phyloP scores from a whole-genome alignment of 768 basidiomycete genomes.

The Chalciporus piperatus region DNA sequence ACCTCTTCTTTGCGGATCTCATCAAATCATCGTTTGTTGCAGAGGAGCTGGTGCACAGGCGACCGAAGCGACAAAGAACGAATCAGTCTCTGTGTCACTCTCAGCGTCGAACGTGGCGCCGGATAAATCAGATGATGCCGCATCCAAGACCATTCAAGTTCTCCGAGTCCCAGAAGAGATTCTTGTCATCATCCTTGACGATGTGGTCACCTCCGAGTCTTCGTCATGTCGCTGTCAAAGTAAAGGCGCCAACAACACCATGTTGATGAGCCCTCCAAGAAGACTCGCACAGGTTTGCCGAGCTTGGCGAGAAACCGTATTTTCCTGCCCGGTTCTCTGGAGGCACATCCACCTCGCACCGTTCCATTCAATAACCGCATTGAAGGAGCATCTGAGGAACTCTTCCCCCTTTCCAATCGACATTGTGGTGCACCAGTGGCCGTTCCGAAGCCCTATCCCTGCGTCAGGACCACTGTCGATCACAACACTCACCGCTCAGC shows the following conservation, averaged over 20 bases:
- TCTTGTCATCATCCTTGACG: slow-evolving; percentile 20
- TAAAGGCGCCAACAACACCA: background rate
- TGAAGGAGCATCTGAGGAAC: slow-evolving; percentile 16
- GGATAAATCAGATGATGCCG: background rate
- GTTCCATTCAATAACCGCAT: slow-evolving; percentile 1
- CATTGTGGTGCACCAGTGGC: slow-evolving; percentile 19
- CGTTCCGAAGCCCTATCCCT: slow-evolving; percentile 10
- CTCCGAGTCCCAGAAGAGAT: slow-evolving; percentile 19
- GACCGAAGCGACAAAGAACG: background rate
- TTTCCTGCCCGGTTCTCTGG: slow-evolving; percentile 20
- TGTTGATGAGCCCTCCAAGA: slow-evolving; percentile 8
- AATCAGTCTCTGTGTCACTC: background rate
- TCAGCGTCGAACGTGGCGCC: background rate
- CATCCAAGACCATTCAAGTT: slow-evolving; percentile 1
- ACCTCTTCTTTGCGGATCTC: too few relatives aligned
- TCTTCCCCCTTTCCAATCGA: slow-evolving; percentile 14
- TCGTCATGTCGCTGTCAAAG: background rate
- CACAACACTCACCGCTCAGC: slow-evolving; percentile 13
- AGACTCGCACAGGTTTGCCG: slow-evolving; percentile 16
- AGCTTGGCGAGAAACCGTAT: slow-evolving; percentile 14
- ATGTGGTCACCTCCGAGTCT: slow-evolving; percentile 13
- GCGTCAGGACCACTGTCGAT: slow-evolving; percentile 12
- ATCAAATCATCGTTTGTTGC: too few relatives aligned
- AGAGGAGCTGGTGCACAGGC: background rate
- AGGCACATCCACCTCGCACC: slow-evolving; percentile 18